Conservation (phyloP, 2,329 filamentous ascomycete species). For the Thielaviopsis ethacetica region DNA sequence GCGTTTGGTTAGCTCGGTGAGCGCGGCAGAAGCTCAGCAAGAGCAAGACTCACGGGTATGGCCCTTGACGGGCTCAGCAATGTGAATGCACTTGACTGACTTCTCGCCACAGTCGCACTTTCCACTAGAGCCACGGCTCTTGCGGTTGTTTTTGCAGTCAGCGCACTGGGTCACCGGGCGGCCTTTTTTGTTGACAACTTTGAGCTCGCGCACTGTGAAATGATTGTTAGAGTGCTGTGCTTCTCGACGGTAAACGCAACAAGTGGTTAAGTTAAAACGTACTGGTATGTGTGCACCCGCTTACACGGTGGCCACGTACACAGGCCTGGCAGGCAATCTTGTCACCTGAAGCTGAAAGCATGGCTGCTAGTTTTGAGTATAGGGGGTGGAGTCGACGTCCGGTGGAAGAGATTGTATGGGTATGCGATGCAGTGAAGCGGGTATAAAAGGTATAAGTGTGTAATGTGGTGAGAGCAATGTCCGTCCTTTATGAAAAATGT, state of each 20-base stretch:
- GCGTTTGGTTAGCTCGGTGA: background rate
- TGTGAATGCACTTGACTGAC: slow-evolving; percentile 51
- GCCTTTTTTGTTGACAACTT: slow-evolving; percentile 95
- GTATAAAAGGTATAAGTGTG: background rate
- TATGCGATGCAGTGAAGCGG: background rate
- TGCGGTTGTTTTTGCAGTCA: slow-evolving; percentile 90
- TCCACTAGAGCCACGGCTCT: slow-evolving; percentile 84
- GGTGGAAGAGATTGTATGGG: background rate
- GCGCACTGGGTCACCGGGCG: slow-evolving; percentile 94
- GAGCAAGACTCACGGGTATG: slow-evolving; percentile 35
- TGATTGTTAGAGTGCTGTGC: background rate
- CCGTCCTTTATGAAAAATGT: background rate
- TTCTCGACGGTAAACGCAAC: background rate
- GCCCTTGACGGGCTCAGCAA: slow-evolving; percentile 39
- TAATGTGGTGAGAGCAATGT: background rate
- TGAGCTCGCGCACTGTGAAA: slow-evolving; percentile 65
- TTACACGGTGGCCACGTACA: slow-evolving; percentile 94
- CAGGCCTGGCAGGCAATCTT: slow-evolving; percentile 98
- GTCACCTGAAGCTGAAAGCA: slow-evolving; percentile 42
- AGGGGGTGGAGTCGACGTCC: background rate
- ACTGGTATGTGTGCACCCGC: slow-evolving; percentile 95
- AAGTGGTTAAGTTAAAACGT: slow-evolving; percentile 30
- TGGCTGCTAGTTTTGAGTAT: background rate
- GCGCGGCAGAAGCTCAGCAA: background rate
- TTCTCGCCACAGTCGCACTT: slow-evolving; percentile 97